phyloP scores from a whole-genome alignment of 164 flowering plant genomes.

The Annona squamosa region DNA sequence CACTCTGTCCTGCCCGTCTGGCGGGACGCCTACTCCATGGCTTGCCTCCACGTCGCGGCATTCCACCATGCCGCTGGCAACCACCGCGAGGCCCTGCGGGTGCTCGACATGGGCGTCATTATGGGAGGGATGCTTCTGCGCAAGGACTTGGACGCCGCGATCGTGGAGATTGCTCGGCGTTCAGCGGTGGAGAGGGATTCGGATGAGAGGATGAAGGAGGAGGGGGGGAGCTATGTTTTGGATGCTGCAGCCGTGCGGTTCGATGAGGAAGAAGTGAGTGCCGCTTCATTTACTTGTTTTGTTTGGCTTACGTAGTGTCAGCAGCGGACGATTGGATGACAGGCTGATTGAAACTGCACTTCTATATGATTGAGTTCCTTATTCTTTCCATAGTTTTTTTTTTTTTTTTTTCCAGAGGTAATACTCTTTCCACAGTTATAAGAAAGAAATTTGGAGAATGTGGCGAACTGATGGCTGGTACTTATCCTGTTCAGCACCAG shows the following conservation, averaged over 20 bases:
- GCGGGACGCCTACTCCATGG: conserved; percentile 94
- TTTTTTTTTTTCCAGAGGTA: too few species aligned
- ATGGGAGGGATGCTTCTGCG: conserved; percentile 81
- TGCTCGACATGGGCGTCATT: conserved; percentile 75
- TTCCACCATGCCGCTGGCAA: conserved; percentile 36
- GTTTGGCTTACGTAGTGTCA: too few species aligned
- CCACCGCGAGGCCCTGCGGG: conserved; percentile 54
- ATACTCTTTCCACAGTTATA: too few species aligned
- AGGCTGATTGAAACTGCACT: too few species aligned
- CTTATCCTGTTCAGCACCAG: too few species aligned
- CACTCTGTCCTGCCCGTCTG: conserved; percentile 77
- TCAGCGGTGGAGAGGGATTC: conserved; percentile 1
- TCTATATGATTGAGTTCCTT: too few species aligned
- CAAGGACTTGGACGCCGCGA: conserved; percentile 45
- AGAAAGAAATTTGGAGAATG: too few species aligned
- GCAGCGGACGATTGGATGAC: too few species aligned
- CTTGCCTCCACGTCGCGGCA: conserved; percentile 70
- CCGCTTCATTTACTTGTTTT: too few species aligned
- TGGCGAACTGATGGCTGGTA: too few species aligned
- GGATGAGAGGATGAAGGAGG: neutral
- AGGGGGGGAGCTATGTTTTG: neutral
- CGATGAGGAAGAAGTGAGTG: conserved; percentile 39
- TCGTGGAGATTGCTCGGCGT: conserved; percentile 14
- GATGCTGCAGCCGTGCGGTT: conserved; percentile 5
- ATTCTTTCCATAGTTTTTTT: too few species aligned